Percentiles rank a stretch among this genome's conserved stretches.
Conservation (phyloP, 2,329 filamentous ascomycete genomes). For the Alternaria gansuensis region DNA sequence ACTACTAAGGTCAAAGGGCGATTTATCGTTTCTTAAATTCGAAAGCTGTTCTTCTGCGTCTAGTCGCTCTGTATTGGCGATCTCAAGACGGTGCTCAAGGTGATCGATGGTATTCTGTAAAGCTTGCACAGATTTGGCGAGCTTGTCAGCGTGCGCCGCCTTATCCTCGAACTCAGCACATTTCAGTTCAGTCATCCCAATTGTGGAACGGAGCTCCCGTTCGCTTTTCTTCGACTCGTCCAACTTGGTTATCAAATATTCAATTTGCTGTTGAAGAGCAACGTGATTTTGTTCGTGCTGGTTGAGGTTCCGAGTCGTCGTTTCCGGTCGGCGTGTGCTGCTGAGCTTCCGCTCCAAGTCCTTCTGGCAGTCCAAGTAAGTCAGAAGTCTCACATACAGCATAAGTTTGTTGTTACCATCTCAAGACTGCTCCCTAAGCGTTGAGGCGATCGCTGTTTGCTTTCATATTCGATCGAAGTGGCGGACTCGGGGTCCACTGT, state of each 20-base stretch:
- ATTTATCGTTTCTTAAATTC: conserved; percentile 40
- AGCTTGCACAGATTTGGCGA: conserved; percentile 39
- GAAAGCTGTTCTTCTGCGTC: conserved; percentile 53
- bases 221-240: conserved; percentile 52
- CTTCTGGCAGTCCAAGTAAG: conserved; percentile 28
- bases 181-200: conserved; percentile 47
- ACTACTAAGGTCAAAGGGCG: conserved; percentile 37
- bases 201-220: conserved; percentile 39
- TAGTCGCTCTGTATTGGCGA: conserved; percentile 54
- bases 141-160: conserved; percentile 37
- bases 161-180: conserved; percentile 43
- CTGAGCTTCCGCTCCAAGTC: conserved; percentile 53
- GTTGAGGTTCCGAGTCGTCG: conserved; percentile 49
- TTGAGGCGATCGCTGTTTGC: conserved; percentile 38
- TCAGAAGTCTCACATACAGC: background rate
- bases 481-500: conserved; percentile 33
- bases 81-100: conserved; percentile 52
- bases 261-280: conserved; percentile 49
- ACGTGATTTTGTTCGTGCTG: conserved; percentile 50
- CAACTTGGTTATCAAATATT: conserved; percentile 53
- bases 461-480: conserved; percentile 37
- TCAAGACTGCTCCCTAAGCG: conserved; percentile 39
- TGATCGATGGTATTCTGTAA: conserved; percentile 52
- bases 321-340: conserved; percentile 45
- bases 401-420: conserved; percentile 25